Base-by-base conservation (phyloP, 2,329 filamentous ascomycete species). In the Exophiala sp. region DNA sequence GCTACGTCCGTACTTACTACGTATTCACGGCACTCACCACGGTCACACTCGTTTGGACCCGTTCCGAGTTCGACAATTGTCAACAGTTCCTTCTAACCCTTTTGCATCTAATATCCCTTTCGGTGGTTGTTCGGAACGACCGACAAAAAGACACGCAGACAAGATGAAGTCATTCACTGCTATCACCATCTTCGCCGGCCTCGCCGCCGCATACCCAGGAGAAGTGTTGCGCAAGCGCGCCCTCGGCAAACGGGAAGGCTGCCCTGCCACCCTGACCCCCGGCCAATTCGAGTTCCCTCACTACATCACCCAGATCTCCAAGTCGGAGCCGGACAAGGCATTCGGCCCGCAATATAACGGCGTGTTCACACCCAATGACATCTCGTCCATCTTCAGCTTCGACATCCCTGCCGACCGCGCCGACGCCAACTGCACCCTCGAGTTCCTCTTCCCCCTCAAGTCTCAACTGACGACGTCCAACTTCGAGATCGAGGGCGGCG, bases 331-430 rank as follows among this genome's bases (percentile, higher is more conserved):
- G 0, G 65, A 75, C 62, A 71, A 66, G 2, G 68, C 76, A 0
- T 66, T 68, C 37, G 80, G 81, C 6, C 79, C 75, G 1, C 73
- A 72, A 1, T 76, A 70, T 67, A 75, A 77, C 56, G 81, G 80
- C 46, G 73, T 74, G 9, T 70, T 83, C 30, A 77, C 75, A 10
- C 65, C 71, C 14, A 69, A 66, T 16, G 71, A 68, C 48, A 65
- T 77, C 42, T 77, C 76, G 8, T 76, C 77, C 10, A 76, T 85
- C 61, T 86, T 83, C 75, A 84, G 84, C 70, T 86, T 86, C 67
- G 80, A 84, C 61, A 77, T 86, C 37, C 78, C 77, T 1, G 55
- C 65, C 2, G 65, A 67, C 3, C 73, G 79, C 58, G 59, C 69
- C 7, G 79, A 77, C 58, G 78, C 79, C 67, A 78, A 68, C 5